A percentile compares a stretch with the other conserved stretches of the same genome.
These are phyloP conservation scores for Hymenoscyphus infarciens DNA, from an alignment of 2,329 filamentous ascomycete genomes.

Conservation along the genomic window DNA sequence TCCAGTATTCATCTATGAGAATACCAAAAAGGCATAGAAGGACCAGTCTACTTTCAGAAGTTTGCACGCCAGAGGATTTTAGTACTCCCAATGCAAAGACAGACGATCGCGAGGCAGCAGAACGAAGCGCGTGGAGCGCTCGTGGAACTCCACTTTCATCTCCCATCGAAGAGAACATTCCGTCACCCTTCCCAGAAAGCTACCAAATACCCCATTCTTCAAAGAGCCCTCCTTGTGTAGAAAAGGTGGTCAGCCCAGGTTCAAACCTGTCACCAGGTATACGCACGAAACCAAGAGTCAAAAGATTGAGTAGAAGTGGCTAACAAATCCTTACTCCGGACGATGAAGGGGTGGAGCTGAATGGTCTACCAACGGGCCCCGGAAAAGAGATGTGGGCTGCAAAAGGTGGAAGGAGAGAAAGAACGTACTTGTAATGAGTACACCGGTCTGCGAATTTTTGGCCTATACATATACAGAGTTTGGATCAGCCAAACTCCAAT, in stretches of 20 bases:
- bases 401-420: constrained; percentile 23
- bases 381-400: constrained; percentile 24
- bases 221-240: background rate
- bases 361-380: constrained; percentile 31
- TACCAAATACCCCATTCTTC: background rate
- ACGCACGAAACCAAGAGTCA: constrained; percentile 16
- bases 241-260: background rate
- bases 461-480: background rate
- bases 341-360: constrained; percentile 31
- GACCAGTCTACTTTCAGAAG: constrained; percentile 31
- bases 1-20: constrained; percentile 18
- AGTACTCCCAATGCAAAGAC: background rate
- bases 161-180: constrained; percentile 16
- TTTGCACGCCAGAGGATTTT: constrained; percentile 27
- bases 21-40: constrained; percentile 16
- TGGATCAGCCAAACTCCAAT: background rate
- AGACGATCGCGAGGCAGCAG: constrained; percentile 4
- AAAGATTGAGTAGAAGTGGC: constrained; percentile 30
- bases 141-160: constrained; percentile 20
- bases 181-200: background rate
- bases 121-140: constrained; percentile 18
- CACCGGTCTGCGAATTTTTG: background rate
- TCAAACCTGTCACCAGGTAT: background rate
- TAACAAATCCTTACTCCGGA: constrained; percentile 31
- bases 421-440: constrained; percentile 25